These are phyloP conservation scores for Pinus tabuliformis DNA, from an alignment of 75 land plant species.

Conservation along the genomic window DNA sequence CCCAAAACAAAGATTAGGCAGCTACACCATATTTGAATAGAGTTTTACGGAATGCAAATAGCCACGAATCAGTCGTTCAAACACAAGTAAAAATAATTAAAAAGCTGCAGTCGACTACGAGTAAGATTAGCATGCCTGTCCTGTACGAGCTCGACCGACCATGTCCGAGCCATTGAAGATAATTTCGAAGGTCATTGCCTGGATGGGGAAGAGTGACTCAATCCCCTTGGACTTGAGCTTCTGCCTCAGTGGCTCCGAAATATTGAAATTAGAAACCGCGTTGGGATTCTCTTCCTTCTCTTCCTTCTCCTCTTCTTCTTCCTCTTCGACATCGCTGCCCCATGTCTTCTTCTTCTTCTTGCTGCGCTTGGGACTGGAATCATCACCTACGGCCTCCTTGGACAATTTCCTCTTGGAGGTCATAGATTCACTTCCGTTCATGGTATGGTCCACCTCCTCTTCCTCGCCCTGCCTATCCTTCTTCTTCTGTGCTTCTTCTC, in stretches of 20 bases:
- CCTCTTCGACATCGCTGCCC: conserved; percentile 20
- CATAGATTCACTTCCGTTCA: conserved; percentile 31
- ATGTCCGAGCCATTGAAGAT: conserved; percentile 78
- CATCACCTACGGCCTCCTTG: conserved; percentile 20
- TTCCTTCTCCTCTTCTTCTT: conserved; percentile 11
- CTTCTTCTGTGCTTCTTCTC: conserved; percentile 29
- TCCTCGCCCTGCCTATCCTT: conserved; percentile 10
- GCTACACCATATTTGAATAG: no score
- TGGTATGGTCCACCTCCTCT: conserved; percentile 33
- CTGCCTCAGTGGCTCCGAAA: conserved; percentile 58
- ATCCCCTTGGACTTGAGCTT: conserved; percentile 79
- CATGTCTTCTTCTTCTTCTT: conserved; percentile 33
- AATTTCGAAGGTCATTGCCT: conserved; percentile 85
- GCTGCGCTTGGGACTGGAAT: conserved; percentile 22
- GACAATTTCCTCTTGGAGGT: conserved; percentile 14
- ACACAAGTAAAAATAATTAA: not conserved
- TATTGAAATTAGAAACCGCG: conserved; percentile 75
- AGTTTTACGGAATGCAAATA: no score
- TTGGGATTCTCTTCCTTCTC: conserved; percentile 51
- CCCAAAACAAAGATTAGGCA: no score
- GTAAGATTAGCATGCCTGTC: conserved; percentile 60
- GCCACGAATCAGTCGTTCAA: not conserved
- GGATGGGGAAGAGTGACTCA: conserved; percentile 87
- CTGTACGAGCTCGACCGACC: conserved; percentile 94
- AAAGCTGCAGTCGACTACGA: not conserved